These are phyloP conservation scores for Pichia membranifaciens DNA, from an alignment of 805 yeast species.

Conservation along the genomic window DNA sequence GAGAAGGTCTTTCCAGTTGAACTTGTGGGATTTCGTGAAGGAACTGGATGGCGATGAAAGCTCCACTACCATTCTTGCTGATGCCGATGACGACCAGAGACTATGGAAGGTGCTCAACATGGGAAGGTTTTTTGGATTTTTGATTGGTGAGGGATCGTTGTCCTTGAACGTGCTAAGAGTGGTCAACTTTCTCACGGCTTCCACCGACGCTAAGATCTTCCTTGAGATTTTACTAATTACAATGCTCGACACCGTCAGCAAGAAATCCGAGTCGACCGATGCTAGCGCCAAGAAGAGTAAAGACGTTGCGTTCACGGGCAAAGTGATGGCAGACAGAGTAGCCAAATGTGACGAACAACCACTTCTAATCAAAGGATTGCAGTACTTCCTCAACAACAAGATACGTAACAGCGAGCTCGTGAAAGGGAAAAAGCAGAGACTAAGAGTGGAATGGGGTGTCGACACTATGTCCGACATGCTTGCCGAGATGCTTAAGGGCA, in stretches of 20 bases:
- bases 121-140: constrained; percentile 74
- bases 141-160: constrained; percentile 68
- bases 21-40: constrained; percentile 79
- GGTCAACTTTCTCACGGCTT: constrained; percentile 64
- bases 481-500: constrained; percentile 30
- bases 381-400: constrained; percentile 48
- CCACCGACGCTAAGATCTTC: constrained; percentile 57
- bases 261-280: constrained; percentile 47
- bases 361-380: constrained; percentile 58
- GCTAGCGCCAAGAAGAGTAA: constrained; percentile 32
- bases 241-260: constrained; percentile 58
- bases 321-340: constrained; percentile 30
- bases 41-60: constrained; percentile 53
- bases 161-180: constrained; percentile 69
- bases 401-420: constrained; percentile 43
- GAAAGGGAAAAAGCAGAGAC: constrained; percentile 47
- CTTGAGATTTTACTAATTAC: constrained; percentile 68
- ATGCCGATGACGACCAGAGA: constrained; percentile 52
- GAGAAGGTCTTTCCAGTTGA: constrained; percentile 81
- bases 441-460: constrained; percentile 64
- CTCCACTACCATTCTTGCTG: constrained; percentile 24
- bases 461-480: constrained; percentile 49
- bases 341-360: constrained; percentile 54
- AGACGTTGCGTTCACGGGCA: constrained; percentile 32
- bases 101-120: constrained; percentile 59